These are phyloP conservation scores for Gyrodon lividus DNA, from an alignment of 768 basidiomycete species.

Conservation along the genomic window DNA sequence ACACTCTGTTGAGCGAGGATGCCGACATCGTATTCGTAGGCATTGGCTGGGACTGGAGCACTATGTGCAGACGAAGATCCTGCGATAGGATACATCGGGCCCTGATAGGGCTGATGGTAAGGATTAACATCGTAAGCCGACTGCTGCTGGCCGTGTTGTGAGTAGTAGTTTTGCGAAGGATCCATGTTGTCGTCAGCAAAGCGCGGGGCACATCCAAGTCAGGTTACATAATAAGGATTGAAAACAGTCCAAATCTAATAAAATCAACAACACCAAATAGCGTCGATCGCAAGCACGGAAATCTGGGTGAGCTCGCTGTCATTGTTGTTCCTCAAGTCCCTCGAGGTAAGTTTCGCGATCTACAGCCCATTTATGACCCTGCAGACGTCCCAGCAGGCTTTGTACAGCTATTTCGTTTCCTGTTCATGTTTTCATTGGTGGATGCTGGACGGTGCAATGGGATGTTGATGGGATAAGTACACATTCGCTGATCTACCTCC, in stretches of 20 bases:
- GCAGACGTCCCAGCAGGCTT: background rate
- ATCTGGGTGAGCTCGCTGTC: slow-evolving; percentile 23
- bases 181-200: slow-evolving; percentile 23
- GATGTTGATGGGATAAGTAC: slow-evolving; percentile 28
- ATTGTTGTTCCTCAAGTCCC: slow-evolving; percentile 29
- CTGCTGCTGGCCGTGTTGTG: slow-evolving; percentile 52
- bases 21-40: slow-evolving; percentile 90
- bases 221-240: slow-evolving; percentile 1
- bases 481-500: slow-evolving; percentile 15
- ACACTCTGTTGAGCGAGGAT: slow-evolving; percentile 89
- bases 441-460: slow-evolving; percentile 25
- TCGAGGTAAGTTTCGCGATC: slow-evolving; percentile 39
- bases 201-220: background rate
- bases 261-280: slow-evolving; percentile 33
- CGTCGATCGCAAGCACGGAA: slow-evolving; percentile 6
- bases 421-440: slow-evolving; percentile 20
- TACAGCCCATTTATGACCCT: background rate
- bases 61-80: slow-evolving; percentile 65
- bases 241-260: background rate
- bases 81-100: slow-evolving; percentile 66
- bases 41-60: slow-evolving; percentile 84
- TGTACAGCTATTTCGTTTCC: background rate
- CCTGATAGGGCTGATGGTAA: slow-evolving; percentile 79
- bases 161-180: slow-evolving; percentile 43
- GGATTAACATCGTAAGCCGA: slow-evolving; percentile 66